These are phyloP conservation scores for Annona squamosa DNA, from an alignment of 164 flowering plant genomes.

Conservation along the genomic window DNA sequence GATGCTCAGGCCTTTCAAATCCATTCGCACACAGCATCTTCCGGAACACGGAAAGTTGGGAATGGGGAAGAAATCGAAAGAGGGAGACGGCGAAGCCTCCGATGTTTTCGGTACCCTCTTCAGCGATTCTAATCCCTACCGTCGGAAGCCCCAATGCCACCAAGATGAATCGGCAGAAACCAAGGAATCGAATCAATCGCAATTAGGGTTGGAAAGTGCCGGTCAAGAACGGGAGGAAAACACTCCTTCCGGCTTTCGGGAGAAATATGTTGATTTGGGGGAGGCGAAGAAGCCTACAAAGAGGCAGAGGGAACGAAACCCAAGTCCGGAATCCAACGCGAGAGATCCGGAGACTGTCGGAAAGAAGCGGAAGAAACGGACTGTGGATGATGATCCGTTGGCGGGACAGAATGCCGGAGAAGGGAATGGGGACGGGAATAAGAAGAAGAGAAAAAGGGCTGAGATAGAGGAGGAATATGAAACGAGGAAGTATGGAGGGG, in stretches of 20 bases:
- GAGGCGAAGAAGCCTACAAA: constrained; percentile 20
- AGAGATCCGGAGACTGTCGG: not conserved
- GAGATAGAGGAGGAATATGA: constrained; percentile 59
- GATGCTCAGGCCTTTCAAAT: no score
- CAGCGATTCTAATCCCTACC: constrained; percentile 46
- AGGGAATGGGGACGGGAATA: not conserved
- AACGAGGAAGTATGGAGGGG: constrained; percentile 40
- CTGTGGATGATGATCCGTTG: constrained; percentile 1
- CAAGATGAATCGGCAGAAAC: constrained; percentile 6
- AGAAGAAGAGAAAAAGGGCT: constrained; percentile 66
- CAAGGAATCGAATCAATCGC: not conserved
- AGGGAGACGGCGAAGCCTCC: constrained; percentile 9
- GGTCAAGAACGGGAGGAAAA: constrained; percentile 15
- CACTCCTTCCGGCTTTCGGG: not conserved
- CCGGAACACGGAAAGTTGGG: not conserved
- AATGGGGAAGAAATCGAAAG: constrained; percentile 5
- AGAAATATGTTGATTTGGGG: not conserved
- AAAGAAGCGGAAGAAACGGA: constrained; percentile 2
- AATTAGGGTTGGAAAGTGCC: not conserved
- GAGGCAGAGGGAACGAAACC: constrained; percentile 13
- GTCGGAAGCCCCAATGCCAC: constrained; percentile 28
- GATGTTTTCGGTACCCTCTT: constrained; percentile 54
- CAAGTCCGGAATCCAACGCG: not conserved
- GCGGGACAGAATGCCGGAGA: constrained; percentile 15
- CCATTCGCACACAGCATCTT: no score